Conservation (phyloP, 208 protist genomes). For the Phytomonas sp. region DNA sequence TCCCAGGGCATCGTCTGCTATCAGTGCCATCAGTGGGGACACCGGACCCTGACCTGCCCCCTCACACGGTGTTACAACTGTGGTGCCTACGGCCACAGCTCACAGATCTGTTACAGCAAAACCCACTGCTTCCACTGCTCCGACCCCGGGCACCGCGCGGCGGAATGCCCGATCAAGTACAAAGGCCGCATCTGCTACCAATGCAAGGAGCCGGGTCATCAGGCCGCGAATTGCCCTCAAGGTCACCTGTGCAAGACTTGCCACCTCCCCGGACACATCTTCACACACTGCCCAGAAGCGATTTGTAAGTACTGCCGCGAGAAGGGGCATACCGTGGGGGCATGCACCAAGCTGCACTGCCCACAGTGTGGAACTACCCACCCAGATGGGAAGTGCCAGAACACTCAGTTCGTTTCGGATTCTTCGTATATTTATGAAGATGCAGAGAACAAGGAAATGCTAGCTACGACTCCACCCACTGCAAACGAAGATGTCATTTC, state of each 20-base stretch:
- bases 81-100: slow-evolving; percentile 77
- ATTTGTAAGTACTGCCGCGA: slow-evolving; percentile 64
- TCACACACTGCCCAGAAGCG: slow-evolving; percentile 67
- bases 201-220: slow-evolving; percentile 83
- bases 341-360: slow-evolving; percentile 43
- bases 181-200: slow-evolving; percentile 81
- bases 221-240: slow-evolving; percentile 69
- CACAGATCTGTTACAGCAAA: slow-evolving; percentile 74
- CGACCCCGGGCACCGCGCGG: slow-evolving; percentile 60
- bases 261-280: slow-evolving; percentile 58
- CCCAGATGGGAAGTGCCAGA: slow-evolving; percentile 25
- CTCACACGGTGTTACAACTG: slow-evolving; percentile 86
- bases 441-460: neutral
- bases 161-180: slow-evolving; percentile 61
- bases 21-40: slow-evolving; percentile 76
- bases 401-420: neutral
- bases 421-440: neutral
- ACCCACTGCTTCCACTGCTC: slow-evolving; percentile 86
- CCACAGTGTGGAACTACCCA: slow-evolving; percentile 37
- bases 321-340: slow-evolving; percentile 67
- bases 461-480: neutral
- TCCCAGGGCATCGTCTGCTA: slow-evolving; percentile 66
- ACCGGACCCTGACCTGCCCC: slow-evolving; percentile 76
- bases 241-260: slow-evolving; percentile 75
- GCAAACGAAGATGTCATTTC: slow-evolving; percentile 1